A percentile compares a stretch with the other conserved stretches of the same genome.
phyloP scores from a whole-genome alignment of 169 alveolate genomes.

The Sarcocystis neurona region DNA sequence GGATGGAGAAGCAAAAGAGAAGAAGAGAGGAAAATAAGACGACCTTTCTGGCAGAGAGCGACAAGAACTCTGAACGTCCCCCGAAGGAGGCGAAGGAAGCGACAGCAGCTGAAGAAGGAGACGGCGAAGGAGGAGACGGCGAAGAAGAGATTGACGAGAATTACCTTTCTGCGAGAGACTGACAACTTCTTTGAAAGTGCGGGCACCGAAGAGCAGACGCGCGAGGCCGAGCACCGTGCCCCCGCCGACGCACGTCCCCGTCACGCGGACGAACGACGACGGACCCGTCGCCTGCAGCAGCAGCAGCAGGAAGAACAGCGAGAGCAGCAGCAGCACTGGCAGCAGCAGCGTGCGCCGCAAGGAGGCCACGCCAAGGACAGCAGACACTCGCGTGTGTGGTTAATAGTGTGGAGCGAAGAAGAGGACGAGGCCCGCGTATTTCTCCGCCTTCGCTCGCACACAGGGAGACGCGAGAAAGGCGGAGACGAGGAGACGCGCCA shows the following conservation, averaged over 20 bases:
- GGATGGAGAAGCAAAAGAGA: too few relatives aligned
- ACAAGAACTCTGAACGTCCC: too few relatives aligned
- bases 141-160: conserved; percentile 65
- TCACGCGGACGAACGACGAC: conserved; percentile 76
- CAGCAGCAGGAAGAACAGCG: neutral
- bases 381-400: neutral
- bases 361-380: too few relatives aligned
- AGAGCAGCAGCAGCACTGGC: neutral
- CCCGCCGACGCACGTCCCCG: conserved; percentile 93
- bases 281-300: conserved; percentile 66
- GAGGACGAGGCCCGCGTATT: neutral
- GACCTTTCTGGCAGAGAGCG: too few relatives aligned
- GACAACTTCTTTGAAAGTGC: conserved; percentile 82
- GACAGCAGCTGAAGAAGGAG: conserved; percentile 68
- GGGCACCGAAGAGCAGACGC: conserved; percentile 77
- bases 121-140: conserved; percentile 49
- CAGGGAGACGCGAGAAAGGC: neutral
- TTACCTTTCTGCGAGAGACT: conserved; percentile 80
- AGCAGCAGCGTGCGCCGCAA: too few relatives aligned
- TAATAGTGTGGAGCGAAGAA: neutral
- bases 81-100: too few relatives aligned
- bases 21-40: too few relatives aligned
- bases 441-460: neutral
- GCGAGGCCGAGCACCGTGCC: conserved; percentile 90
- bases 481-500: neutral